Base-by-base conservation (phyloP, 139 green algal genomes). In the Nannochloris sp. region DNA sequence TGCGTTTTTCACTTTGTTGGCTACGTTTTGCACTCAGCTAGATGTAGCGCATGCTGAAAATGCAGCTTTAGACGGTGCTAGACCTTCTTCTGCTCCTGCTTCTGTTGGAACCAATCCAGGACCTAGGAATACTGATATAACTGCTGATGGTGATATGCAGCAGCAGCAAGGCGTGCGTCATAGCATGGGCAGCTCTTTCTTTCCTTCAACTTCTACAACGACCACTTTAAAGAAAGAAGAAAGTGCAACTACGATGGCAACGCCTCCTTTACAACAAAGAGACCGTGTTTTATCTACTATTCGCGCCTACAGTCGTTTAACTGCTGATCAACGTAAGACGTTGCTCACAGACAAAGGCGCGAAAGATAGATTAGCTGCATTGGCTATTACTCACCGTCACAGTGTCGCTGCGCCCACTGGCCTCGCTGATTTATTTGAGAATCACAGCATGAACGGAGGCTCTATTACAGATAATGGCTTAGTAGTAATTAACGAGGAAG, bases 1-100 rank as follows among this genome's bases (percentile, higher is more conserved):
- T 2, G 53, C 36, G 8, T 73, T 87, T 68, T 86, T 87, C 54
- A 32, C 37, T 5, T 39, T 81, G 39, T 44, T 86, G 24, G 14
- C 55, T 32, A 63, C 37, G 5, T 82, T 86, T 57, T 67, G 69
- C 0, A 5, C 59, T 0, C 66, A 84, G 34, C 73, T 86, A 34
- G 76, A 73, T 0, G 64, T 33, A 1, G 80, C 80, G 0, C 64
- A 77, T 19, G 10, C 23, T 8, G 67, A 85, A 46, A 83, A 85
- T 14, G 53, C 51, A 0, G 80, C 55, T n/a, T 33, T 53, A 3
- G 77, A 85, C 47, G n/a, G n/a, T n/a, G n/a, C n/a, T n/a, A n/a
- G n/a, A n/a, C n/a, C n/a, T n/a, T n/a, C n/a, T n/a, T n/a, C n/a
- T n/a, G 64, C 34, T 2, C 55, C 71, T 68, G 73, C 42, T 51